A percentile compares a stretch with the other conserved stretches of the same genome.
Conservation (phyloP, 768 basidiomycete genomes). For the Lentinus tigrinus region DNA sequence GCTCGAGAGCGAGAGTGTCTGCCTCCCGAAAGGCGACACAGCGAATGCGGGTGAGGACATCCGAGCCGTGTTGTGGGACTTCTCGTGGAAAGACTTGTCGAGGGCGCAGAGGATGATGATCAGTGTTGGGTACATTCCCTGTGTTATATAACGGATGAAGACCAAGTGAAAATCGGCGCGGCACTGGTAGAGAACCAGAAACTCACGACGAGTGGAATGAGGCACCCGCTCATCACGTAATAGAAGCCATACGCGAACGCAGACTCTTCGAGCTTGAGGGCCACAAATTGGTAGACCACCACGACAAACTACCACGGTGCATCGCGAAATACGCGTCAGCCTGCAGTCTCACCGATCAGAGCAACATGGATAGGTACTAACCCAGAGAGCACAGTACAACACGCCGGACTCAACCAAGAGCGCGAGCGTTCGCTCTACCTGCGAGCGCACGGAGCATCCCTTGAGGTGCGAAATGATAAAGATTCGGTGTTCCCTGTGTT, state of each 20-base stretch:
- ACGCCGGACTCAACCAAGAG: too few relatives aligned
- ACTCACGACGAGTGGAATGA: background rate
- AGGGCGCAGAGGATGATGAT: background rate
- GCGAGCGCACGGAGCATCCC: too few relatives aligned
- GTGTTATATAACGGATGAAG: background rate
- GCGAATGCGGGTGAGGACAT: too few relatives aligned
- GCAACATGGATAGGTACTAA: too few relatives aligned
- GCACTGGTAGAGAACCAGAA: background rate
- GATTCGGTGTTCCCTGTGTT: too few relatives aligned
- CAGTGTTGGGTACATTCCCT: background rate
- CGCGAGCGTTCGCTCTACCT: too few relatives aligned
- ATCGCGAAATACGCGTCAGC: too few relatives aligned
- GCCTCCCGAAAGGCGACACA: too few relatives aligned
- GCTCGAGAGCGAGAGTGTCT: too few relatives aligned
- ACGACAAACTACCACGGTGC: background rate
- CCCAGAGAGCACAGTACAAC: too few relatives aligned
- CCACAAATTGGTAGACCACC: background rate
- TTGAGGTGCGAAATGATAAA: too few relatives aligned
- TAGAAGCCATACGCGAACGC: background rate
- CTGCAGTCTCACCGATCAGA: too few relatives aligned
- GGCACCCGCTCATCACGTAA: background rate
- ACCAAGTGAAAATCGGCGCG: background rate
- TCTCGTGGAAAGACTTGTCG: background rate
- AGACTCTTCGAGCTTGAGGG: background rate
- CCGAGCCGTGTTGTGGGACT: background rate